A percentile compares a stretch with the other conserved stretches of the same genome.
phyloP scores from a whole-genome alignment of 257 asterid genomes.

The Rhazya stricta region DNA sequence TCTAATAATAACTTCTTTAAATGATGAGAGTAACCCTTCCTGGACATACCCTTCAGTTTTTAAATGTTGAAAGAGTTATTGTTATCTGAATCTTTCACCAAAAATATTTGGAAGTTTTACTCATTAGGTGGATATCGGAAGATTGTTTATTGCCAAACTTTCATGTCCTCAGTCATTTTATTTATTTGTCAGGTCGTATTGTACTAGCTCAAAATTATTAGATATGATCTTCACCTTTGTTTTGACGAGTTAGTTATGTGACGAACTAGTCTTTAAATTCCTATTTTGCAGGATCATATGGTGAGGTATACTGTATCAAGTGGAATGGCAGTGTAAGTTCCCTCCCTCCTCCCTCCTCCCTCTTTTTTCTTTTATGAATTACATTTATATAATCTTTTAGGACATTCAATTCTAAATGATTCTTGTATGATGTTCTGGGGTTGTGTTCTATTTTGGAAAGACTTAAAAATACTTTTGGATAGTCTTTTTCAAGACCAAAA shows the following conservation, averaged over 20 bases:
- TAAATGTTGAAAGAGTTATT: not conserved
- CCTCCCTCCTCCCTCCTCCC: not conserved
- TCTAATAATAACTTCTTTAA: not conserved
- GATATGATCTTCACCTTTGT: not conserved
- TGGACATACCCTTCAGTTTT: not conserved
- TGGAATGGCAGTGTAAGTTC: slow-evolving; percentile 92
- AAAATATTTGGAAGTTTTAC: not conserved
- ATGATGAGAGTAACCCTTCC: not conserved
- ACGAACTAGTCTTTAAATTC: not conserved
- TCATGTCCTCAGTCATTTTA: not conserved
- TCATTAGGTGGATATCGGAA: not conserved
- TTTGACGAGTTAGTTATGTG: not conserved
- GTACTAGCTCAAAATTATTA: not conserved
- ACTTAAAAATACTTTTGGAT: not conserved
- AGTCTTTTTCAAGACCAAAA: not conserved
- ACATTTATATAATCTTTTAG: not conserved
- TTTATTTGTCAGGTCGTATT: not conserved
- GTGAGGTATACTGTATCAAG: slow-evolving; percentile 92
- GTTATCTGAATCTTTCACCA: not conserved
- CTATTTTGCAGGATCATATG: slow-evolving; percentile 73
- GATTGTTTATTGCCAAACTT: not conserved
- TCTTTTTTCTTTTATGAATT: not conserved
- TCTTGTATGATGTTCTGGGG: not conserved
- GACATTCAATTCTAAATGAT: not conserved
- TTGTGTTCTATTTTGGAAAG: not conserved